A percentile compares a stretch with the other conserved stretches of the same genome.
Conservation (phyloP, 2,329 filamentous ascomycete species). For the Fusarium sp. region DNA sequence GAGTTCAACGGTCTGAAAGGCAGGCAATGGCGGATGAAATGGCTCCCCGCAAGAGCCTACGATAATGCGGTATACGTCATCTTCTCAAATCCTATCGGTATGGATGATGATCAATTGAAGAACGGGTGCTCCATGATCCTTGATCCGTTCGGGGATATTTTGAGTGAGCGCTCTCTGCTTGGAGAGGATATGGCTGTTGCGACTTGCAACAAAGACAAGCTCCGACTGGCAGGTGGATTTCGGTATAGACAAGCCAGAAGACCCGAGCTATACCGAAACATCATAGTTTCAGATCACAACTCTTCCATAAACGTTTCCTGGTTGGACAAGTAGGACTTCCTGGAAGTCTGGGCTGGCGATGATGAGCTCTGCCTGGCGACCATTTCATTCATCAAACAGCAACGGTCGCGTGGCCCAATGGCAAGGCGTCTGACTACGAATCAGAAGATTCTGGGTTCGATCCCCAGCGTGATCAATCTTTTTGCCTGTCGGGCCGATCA, state of each 20-base stretch:
- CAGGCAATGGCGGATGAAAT: background rate
- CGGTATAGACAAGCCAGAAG: background rate
- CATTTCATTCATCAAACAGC: background rate
- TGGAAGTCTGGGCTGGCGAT: background rate
- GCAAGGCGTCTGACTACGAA: slow-evolving; percentile 49
- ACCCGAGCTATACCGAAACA: background rate
- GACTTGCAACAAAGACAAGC: background rate
- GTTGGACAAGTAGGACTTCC: background rate
- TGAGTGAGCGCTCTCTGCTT: background rate
- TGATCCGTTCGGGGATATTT: background rate
- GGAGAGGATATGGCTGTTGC: background rate
- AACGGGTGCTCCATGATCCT: background rate
- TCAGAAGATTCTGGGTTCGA: slow-evolving; percentile 48
- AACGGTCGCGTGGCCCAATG: slow-evolving; percentile 43
- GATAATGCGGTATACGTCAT: background rate
- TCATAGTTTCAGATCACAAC: background rate
- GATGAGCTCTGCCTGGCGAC: fast-evolving
- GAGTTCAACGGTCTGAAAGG: background rate
- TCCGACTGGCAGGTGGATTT: background rate
- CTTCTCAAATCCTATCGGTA: background rate
- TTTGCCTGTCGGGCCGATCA: background rate
- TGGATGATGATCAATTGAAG: background rate
- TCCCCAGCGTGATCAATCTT: slow-evolving; percentile 38
- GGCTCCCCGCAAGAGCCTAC: background rate
- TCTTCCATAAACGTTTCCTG: background rate